phyloP scores from a whole-genome alignment of 495 filamentous ascomycete genomes.

The Podospora comata region DNA sequence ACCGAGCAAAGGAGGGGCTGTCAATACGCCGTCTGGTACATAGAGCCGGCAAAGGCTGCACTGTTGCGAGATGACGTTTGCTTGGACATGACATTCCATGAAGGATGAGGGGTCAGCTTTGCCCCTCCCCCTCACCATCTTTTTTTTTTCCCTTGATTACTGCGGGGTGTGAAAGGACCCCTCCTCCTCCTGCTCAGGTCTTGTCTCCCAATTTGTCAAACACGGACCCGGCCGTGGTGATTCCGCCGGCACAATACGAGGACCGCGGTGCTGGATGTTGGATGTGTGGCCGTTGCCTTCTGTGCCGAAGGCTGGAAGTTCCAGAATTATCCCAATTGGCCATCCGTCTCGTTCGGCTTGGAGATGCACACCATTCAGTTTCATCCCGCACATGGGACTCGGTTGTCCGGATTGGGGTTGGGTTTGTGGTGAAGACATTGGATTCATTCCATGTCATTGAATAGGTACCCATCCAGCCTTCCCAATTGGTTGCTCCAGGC shows the following conservation, averaged over 20 bases:
- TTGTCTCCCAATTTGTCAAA: slow-evolving; percentile 4
- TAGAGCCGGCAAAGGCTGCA: background rate
- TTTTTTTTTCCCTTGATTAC: slow-evolving; percentile 2
- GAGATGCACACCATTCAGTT: slow-evolving; percentile 2
- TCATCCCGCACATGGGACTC: background rate
- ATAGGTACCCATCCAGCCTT: background rate
- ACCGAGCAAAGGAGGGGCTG: background rate
- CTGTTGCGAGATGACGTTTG: background rate
- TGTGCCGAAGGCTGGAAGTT: background rate
- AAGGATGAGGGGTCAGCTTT: background rate
- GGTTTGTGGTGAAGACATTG: background rate
- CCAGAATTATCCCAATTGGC: slow-evolving; percentile 4
- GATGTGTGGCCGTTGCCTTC: background rate
- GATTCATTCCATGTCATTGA: background rate
- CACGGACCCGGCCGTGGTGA: slow-evolving; percentile 6
- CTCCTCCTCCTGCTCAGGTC: background rate
- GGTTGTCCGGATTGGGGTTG: slow-evolving; percentile 8
- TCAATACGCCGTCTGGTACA: background rate
- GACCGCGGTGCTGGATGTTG: background rate
- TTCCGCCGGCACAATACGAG: slow-evolving; percentile 2
- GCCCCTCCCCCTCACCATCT: slow-evolving; percentile 9
- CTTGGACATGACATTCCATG: background rate
- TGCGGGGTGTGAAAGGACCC: slow-evolving; percentile 6
- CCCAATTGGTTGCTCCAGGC: background rate
- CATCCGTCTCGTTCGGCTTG: slow-evolving; percentile 1